These are phyloP conservation scores for Amauroascus niger DNA, from an alignment of 2,329 filamentous ascomycete species.

Conservation along the genomic window DNA sequence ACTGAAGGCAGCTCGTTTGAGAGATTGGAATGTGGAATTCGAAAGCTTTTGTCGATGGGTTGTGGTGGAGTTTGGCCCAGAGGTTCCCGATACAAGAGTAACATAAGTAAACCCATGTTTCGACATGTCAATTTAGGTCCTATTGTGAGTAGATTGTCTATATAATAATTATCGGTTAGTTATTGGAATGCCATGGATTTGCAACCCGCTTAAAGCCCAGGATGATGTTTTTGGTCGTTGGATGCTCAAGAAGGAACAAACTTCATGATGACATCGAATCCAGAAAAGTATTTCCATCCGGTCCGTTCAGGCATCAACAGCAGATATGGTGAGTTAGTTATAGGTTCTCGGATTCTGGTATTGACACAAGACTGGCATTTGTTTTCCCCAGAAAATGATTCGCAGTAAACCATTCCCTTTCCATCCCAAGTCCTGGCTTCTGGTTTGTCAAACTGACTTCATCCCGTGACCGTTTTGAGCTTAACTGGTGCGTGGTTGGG, in stretches of 20 bases:
- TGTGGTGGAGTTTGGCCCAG: conserved; percentile 58
- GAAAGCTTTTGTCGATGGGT: conserved; percentile 89
- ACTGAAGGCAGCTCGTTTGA: conserved; percentile 60
- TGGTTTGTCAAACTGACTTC: conserved; percentile 12
- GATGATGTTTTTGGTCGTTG: too few relatives aligned
- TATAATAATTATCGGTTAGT: too few relatives aligned
- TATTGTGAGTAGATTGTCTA: too few relatives aligned
- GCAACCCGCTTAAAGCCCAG: too few relatives aligned
- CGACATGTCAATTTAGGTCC: too few relatives aligned
- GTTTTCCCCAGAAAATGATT: too few relatives aligned
- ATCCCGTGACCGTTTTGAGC: conserved; percentile 10
- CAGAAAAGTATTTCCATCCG: not conserved
- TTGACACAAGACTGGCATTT: too few relatives aligned
- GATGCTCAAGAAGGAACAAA: too few relatives aligned
- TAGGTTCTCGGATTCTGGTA: too few relatives aligned
- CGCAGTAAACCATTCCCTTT: too few relatives aligned
- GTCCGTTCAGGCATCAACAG: not conserved
- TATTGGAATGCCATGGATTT: not conserved
- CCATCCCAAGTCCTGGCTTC: not conserved
- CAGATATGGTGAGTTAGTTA: too few relatives aligned
- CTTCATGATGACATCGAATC: not conserved
- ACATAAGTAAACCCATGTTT: not conserved
- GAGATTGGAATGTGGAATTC: conserved; percentile 72
- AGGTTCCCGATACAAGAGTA: not conserved
- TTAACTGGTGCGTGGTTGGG: conserved; percentile 3